Evolutionary conservation across 2,329 filamentous ascomycete genomes (phyloP), one percentile per base, ranked within the genome.

Genomic region (Aspergillus clavatus): DNA sequence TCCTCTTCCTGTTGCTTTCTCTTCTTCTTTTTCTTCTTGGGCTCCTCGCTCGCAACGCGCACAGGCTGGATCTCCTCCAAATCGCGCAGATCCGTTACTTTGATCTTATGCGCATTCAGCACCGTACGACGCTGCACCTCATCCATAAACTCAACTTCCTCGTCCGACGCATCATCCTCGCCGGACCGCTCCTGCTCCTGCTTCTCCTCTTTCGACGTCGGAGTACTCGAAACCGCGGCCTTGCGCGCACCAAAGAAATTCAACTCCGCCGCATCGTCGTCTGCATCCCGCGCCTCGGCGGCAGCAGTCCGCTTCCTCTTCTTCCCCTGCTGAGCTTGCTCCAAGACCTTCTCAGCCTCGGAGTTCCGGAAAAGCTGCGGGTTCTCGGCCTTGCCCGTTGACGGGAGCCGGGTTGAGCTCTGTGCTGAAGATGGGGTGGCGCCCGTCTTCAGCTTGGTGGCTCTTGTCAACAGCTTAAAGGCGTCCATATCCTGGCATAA

Each of bases 81-180:
- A 33, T 75, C 76, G 19, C 79, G 80, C n/a, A 95, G 71, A 39
- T 94, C 73, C 0, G 86, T 87, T 29, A 94, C 79, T 66, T 95
- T 95, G 53, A 96, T 75, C 52, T 89, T 86, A 67, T 95, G 89
- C 45, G 82, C 84, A 50, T 83, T 83, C 50, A 95, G 70, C 8
- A 91, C 74, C 48, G 83, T 80, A 56, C 84, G 83, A 56, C 87
- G 84, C 62, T 90, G 81, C 45, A 85, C 83, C 57, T 86, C 78
- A 56, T 81, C 79, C 55, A 89, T 75, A 0, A 48, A 38, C 38
- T 60, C 53, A 4, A 58, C 57, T 14, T 55, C 54, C 14, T 63
- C 54, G n/a, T 46, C 58, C 21, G 55, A 56, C 21, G 42, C 56
- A 22, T 53, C 59, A 24, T 60, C 51, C 21, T 58, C 43, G n/a